Evolutionary conservation across 2,329 filamentous ascomycete species (phyloP), one percentile per base, ranked within the genome.

Genomic region (Calonectria crousiana): DNA sequence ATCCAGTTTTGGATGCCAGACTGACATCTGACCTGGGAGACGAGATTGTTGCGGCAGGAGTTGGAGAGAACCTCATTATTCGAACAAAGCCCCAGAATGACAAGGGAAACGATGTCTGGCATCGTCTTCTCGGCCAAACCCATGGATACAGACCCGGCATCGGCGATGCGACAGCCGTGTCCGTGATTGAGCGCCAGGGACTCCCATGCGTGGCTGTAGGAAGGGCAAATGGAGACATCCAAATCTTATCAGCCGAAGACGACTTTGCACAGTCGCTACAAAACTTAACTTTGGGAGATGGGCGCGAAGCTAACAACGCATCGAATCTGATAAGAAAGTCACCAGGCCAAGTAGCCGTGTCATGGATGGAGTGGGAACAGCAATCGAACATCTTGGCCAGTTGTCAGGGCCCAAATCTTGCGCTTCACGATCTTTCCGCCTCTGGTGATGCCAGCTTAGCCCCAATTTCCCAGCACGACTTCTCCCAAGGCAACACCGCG

Each of bases 41-140:
- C 32, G 90, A 91, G 79, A 75, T 89, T 16, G 82, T 90, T 0
- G 86, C 87, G 2, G 89, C 87, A 82, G 89, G 89, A 0, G 87
- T 86, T 0, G 89, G 90, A 0, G 88, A 91, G 80, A 85, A 90
- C 32, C 78, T 91, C 34, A 81, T 89, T 6, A 85, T 87, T 3
- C 83, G 88, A 28, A 81, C 84, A 32, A 85, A 86, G 26, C 79
- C 83, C 18, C 81, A 78, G 14, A 76, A 77, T 8, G 80, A 74
- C 4, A 75, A 47, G 70, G 65, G 53, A 32, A 64, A 28, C 26
- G 80, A 80, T 71, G 56, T 74, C 1, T 89, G 88, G 88, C 78
- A 83, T 9, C 80, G 80, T 13, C 74, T 86, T 1, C 77, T 82
- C 49, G 90, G 89, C 1, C 78, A 81, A 16, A 75, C 82, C 0